phyloP scores from a whole-genome alignment of 352 stramenopile genomes.

The Phytophthora hibernalis region DNA sequence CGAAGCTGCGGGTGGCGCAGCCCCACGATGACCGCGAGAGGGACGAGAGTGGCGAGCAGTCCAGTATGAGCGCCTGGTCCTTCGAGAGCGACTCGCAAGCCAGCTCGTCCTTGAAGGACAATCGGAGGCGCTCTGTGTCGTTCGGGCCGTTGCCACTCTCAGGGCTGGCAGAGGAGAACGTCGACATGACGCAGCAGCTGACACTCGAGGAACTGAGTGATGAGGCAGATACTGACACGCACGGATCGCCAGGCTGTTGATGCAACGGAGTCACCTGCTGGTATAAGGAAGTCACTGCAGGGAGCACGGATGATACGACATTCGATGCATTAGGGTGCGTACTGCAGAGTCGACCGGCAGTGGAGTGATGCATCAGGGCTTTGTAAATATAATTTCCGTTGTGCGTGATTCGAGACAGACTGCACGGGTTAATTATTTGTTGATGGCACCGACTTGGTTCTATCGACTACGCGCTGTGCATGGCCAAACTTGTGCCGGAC shows the following conservation, averaged over 20 bases:
- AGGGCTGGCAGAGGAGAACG: constrained; percentile 24
- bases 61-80: constrained; percentile 33
- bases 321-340: not conserved
- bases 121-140: constrained; percentile 38
- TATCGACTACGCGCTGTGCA: too few species aligned
- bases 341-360: not conserved
- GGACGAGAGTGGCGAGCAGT: constrained; percentile 23
- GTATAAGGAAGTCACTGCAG: not conserved
- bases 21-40: constrained; percentile 17
- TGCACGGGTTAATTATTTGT: too few species aligned
- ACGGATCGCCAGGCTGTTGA: not conserved
- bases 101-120: constrained; percentile 32
- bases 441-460: not conserved
- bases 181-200: constrained; percentile 16
- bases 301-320: not conserved
- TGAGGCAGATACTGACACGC: constrained; percentile 11
- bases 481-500: too few species aligned
- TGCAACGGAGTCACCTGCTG: not conserved
- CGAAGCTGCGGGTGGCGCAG: constrained; percentile 25
- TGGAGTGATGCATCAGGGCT: not conserved
- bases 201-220: constrained; percentile 33
- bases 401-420: not conserved
- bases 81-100: constrained; percentile 43
- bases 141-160: constrained; percentile 34
- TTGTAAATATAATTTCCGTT: constrained; percentile 21